Percentiles rank a stretch among this genome's conserved stretches.
Evolutionary conservation across 2,329 filamentous ascomycete species (phyloP).

Genomic region (Aspergillus sp.): DNA sequence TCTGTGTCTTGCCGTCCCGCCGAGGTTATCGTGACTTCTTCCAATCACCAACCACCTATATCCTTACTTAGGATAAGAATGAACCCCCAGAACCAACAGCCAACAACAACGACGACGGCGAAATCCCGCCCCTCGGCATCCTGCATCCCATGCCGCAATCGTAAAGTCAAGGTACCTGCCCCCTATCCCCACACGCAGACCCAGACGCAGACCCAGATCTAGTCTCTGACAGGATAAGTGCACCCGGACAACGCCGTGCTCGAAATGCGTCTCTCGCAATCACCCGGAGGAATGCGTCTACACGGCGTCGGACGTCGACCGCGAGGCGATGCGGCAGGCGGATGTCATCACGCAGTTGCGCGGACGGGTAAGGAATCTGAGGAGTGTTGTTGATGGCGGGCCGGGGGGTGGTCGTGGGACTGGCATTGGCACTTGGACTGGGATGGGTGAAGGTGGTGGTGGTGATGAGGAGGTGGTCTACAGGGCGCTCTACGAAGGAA

Average conservation of each 20-base stretch:
- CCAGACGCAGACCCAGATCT: background rate
- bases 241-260: conserved; percentile 11
- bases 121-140: background rate
- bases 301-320: conserved; percentile 7
- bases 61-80: no score
- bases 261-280: conserved; percentile 9
- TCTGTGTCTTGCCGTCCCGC: no score
- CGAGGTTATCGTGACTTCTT: no score
- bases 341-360: conserved; percentile 11
- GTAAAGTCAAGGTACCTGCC: conserved; percentile 1
- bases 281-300: conserved; percentile 10
- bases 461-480: background rate
- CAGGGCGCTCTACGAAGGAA: no score
- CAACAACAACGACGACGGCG: background rate
- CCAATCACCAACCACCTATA: no score
- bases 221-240: conserved; percentile 7
- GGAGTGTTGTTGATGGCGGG: background rate
- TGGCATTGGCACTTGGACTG: background rate
- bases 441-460: conserved; percentile 3
- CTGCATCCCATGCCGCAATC: conserved; percentile 1
- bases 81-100: no score
- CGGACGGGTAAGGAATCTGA: conserved; percentile 3
- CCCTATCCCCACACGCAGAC: background rate
- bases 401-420: no score
- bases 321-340: conserved; percentile 12